These are phyloP conservation scores for Nymphaea thermarum DNA, from an alignment of 164 flowering plant species.

Conservation along the genomic window DNA sequence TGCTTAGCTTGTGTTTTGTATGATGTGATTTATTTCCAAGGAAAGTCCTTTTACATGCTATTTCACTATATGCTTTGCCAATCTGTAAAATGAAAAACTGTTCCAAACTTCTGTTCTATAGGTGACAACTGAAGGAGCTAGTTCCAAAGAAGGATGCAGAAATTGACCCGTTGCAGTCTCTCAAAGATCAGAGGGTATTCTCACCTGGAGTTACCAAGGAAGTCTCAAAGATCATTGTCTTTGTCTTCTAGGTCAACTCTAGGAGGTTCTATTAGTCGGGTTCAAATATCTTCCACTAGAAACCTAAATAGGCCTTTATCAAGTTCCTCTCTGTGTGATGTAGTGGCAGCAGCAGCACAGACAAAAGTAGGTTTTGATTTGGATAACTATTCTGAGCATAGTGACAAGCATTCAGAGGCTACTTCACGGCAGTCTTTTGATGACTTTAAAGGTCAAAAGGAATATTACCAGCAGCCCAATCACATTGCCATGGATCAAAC, in stretches of 20 bases:
- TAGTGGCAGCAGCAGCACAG: conserved; percentile 11
- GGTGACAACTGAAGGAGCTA: conserved; percentile 73
- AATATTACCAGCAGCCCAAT: conserved; percentile 21
- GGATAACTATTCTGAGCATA: conserved; percentile 26
- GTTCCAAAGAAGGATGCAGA: conserved; percentile 81
- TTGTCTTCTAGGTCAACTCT: conserved; percentile 18
- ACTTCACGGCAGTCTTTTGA: conserved; percentile 32
- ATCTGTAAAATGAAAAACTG: too few relatives aligned
- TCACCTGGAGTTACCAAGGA: conserved; percentile 21
- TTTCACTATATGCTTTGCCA: too few relatives aligned
- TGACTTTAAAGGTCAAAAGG: conserved; percentile 28
- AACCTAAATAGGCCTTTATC: conserved; percentile 4
- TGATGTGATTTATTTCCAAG: too few relatives aligned
- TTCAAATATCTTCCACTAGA: conserved; percentile 20
- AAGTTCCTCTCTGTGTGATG: not conserved
- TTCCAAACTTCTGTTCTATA: conserved; percentile 10
- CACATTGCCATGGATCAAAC: conserved; percentile 15
- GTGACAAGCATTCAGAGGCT: conserved; percentile 30
- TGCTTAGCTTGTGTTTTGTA: too few relatives aligned
- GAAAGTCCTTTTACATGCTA: too few relatives aligned
- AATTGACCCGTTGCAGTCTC: conserved; percentile 59
- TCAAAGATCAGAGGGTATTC: conserved; percentile 38
- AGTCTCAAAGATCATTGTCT: conserved; percentile 24
- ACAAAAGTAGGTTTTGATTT: conserved; percentile 22
- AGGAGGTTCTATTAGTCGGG: conserved; percentile 12